Base-by-base conservation (phyloP, 192 early-diverging fungal genomes). In the Dissophora ornata region DNA sequence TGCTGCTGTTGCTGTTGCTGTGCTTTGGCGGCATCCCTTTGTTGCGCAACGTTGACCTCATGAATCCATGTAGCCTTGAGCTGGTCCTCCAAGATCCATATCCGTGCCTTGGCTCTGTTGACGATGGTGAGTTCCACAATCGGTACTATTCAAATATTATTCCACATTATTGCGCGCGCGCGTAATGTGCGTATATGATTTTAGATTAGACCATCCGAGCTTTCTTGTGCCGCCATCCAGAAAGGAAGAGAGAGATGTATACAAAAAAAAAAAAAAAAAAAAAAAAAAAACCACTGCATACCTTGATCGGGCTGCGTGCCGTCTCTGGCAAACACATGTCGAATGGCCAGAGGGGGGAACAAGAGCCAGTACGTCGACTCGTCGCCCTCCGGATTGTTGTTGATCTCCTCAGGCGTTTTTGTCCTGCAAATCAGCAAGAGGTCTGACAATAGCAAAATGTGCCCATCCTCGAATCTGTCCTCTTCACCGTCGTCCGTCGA, bases 291-390 rank as follows among this genome's bases (percentile, higher is more conserved):
- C 13, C 1, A 0, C 18, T 7, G 36, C 50, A 13, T 52, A 79
- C 81, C 65, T 45, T 58, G 54, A 51, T 67, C 68, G 7, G 49
- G 30, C 48, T 50, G 45, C 44, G 57, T 67, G 10, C 26, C 36
- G 33, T 79, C 70, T 6, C 29, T 59, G 1, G 83, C 67, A 18
- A 41, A 8, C 18, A 87, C 75, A 79, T 85, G 81, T 29, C 64
- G 78, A 1, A 79, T 44, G 3, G 79, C 63, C 21, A 87, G 61
- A 3, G 86, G 82, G 38, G 84, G 82, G 54, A 81, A 87, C 16
- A 87, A 55, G 9, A 87, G 53, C 57, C 77, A 75, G 29, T 54
- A 62, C 2, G 71, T 52, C 0, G 71, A 75, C 11, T 6, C n/a
- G 25, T 67, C 24, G 33, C 63, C 71, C 8, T 75, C 57, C 28